phyloP scores from a whole-genome alignment of 169 alveolate species.

The Blepharisma undulans region DNA sequence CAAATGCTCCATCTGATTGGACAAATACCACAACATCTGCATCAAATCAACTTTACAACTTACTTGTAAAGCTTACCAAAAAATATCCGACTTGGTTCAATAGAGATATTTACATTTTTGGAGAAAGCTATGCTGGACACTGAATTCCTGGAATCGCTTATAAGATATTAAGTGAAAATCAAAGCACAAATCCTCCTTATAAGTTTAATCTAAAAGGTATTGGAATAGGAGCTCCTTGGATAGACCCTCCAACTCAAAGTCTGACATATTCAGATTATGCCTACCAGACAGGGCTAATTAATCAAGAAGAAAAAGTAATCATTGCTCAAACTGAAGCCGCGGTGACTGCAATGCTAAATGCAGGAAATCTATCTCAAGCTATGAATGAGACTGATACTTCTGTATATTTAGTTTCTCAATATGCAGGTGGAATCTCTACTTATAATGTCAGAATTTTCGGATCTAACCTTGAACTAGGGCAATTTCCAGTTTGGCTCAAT shows the following conservation, averaged over 20 bases:
- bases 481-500: not conserved
- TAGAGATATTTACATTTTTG: slow-evolving; percentile 24
- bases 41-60: slow-evolving; percentile 32
- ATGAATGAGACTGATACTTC: not conserved
- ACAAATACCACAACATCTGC: slow-evolving; percentile 11
- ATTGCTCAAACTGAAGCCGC: not conserved
- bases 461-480: not conserved
- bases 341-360: not conserved
- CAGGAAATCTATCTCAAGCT: not conserved
- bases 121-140: slow-evolving; percentile 43
- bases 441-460: slow-evolving; percentile 8
- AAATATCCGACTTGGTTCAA: slow-evolving; percentile 33
- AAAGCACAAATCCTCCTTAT: not conserved
- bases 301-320: not conserved
- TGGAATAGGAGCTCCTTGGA: slow-evolving; percentile 32
- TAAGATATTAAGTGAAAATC: not conserved
- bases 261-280: not conserved
- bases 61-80: not conserved
- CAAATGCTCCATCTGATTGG: not conserved
- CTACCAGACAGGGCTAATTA: not conserved
- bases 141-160: slow-evolving; percentile 26
- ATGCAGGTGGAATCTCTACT: slow-evolving; percentile 16
- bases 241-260: not conserved
- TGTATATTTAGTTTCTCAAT: not conserved
- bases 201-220: not conserved